Conservation (phyloP, 2,329 filamentous ascomycete genomes). For the Rhynchosporium secalis region DNA sequence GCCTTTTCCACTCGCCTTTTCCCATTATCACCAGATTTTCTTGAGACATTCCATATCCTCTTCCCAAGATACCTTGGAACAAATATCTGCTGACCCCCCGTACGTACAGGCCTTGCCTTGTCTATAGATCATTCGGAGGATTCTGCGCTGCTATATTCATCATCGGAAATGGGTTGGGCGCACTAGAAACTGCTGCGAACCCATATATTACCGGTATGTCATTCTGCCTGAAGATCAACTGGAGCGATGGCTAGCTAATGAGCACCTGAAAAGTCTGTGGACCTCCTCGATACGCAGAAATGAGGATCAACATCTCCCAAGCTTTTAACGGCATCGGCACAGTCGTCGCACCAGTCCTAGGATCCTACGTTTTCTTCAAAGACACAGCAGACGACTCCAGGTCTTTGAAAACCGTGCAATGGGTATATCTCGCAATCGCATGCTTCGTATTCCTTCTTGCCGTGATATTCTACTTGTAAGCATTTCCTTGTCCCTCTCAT, state of each 20-base stretch:
- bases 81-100: no score
- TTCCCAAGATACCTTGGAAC: no score
- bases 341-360: conserved; percentile 58
- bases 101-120: conserved; percentile 59
- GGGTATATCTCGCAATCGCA: conserved; percentile 64
- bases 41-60: no score
- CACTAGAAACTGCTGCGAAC: conserved; percentile 78
- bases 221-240: no score
- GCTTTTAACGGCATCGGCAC: conserved; percentile 72
- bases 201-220: conserved; percentile 58
- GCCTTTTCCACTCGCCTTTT: no score
- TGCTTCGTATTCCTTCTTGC: conserved; percentile 58
- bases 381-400: conserved; percentile 49
- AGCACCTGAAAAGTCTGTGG: conserved; percentile 60
- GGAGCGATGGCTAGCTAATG: neutral
- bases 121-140: conserved; percentile 73
- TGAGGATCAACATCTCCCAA: conserved; percentile 72
- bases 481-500: conserved; percentile 39
- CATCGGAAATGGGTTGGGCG: conserved; percentile 72
- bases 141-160: conserved; percentile 74
- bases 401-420: conserved; percentile 61
- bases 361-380: conserved; percentile 61
- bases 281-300: conserved; percentile 70
- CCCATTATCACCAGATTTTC: no score
- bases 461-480: conserved; percentile 57